These are phyloP conservation scores for Sphaceloma murrayae DNA, from an alignment of 2,329 filamentous ascomycete species.

Conservation along the genomic window DNA sequence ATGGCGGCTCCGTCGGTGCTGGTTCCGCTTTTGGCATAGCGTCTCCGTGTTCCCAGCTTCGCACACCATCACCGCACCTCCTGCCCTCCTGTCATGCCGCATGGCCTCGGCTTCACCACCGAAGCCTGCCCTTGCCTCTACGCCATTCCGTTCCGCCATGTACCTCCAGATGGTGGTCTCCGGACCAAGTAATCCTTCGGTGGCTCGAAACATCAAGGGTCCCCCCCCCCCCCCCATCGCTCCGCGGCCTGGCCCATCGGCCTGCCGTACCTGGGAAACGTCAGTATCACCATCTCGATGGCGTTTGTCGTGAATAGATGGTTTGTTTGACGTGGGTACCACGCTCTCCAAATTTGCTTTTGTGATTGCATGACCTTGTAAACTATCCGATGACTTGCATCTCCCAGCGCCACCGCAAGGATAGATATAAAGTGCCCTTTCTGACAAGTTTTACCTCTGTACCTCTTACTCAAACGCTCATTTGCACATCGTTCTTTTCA, in stretches of 20 bases:
- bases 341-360: not conserved
- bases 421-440: slow-evolving; percentile 13
- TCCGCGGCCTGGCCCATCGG: slow-evolving; percentile 4
- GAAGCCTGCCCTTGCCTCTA: not conserved
- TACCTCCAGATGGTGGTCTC: not conserved
- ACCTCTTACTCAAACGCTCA: not conserved
- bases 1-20: not conserved
- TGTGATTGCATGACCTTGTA: slow-evolving; percentile 2
- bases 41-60: not conserved
- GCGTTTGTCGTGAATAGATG: slow-evolving; percentile 13
- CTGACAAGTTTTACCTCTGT: not conserved
- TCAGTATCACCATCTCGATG: slow-evolving; percentile 12
- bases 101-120: slow-evolving; percentile 2
- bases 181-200: not conserved
- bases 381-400: slow-evolving; percentile 6
- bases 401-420: slow-evolving; percentile 3
- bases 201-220: slow-evolving; percentile 2
- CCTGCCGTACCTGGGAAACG: not conserved
- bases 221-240: no score
- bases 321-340: not conserved
- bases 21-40: slow-evolving; percentile 2
- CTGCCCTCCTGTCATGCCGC: slow-evolving; percentile 6
- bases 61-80: slow-evolving; percentile 8
- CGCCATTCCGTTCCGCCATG: no score
- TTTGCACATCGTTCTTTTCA: slow-evolving; percentile 6